Percentiles rank a stretch among this genome's conserved stretches.
Evolutionary conservation across 805 yeast species (phyloP).

Genomic region (Wickerhamiella hasegawae): DNA sequence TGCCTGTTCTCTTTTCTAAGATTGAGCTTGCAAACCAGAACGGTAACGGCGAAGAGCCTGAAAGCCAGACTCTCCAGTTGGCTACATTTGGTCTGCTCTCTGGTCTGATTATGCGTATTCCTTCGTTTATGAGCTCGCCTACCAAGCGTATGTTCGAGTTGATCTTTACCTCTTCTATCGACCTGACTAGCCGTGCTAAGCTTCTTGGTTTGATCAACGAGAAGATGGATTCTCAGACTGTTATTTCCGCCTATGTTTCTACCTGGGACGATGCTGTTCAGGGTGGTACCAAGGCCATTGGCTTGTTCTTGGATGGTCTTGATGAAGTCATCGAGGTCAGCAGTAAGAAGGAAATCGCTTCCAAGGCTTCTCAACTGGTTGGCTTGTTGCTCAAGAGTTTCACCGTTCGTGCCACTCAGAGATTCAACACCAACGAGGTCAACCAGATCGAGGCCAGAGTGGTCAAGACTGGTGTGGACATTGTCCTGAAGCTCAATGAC

Average conservation of each 20-base stretch:
- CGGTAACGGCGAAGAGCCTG: constrained; percentile 8
- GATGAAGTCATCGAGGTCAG: constrained; percentile 49
- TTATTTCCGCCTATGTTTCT: constrained; percentile 43
- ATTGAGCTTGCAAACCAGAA: constrained; percentile 30
- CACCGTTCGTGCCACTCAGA: constrained; percentile 44
- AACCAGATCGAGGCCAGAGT: constrained; percentile 68
- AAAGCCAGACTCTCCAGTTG: constrained; percentile 38
- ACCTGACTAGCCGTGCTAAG: constrained; percentile 35
- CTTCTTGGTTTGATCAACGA: constrained; percentile 42
- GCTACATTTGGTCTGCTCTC: constrained; percentile 59
- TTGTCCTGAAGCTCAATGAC: constrained; percentile 84
- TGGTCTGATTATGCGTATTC: constrained; percentile 63
- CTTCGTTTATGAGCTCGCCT: constrained; percentile 64
- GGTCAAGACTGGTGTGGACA: constrained; percentile 54
- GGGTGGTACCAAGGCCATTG: constrained; percentile 32
- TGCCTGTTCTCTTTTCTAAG: constrained; percentile 54
- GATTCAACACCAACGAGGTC: constrained; percentile 54
- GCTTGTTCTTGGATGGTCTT: constrained; percentile 51
- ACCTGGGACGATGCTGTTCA: constrained; percentile 37
- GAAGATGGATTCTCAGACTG: constrained; percentile 48
- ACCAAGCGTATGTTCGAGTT: constrained; percentile 45
- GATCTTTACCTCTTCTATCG: constrained; percentile 29
- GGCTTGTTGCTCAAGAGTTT: constrained; percentile 53
- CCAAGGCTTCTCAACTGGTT: constrained; percentile 51
- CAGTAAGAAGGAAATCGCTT: constrained; percentile 62